phyloP scores from a whole-genome alignment of 179 eudicot genomes.

The Silene noctiflora region DNA sequence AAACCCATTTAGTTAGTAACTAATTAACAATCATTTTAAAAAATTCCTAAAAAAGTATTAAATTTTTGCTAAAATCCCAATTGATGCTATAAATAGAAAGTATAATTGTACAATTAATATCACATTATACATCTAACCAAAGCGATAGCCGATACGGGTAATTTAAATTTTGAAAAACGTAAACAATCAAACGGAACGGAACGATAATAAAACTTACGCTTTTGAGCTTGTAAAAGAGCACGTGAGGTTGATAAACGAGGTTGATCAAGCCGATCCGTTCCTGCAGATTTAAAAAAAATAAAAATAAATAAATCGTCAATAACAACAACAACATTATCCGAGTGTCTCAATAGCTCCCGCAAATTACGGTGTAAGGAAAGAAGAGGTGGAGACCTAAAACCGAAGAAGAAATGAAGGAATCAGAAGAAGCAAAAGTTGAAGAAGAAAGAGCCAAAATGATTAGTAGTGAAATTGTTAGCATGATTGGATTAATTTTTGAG shows the following conservation, averaged over 20 bases:
- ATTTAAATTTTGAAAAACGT: too few species aligned
- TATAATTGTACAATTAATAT: background rate
- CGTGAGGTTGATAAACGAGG: conserved; percentile 12
- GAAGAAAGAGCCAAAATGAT: background rate
- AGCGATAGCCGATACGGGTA: background rate
- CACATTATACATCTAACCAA: too few species aligned
- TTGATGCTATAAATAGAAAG: background rate
- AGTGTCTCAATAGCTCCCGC: too few species aligned
- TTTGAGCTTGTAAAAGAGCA: conserved; percentile 25
- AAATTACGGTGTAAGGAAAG: background rate
- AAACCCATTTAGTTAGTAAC: background rate
- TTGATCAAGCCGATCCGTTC: background rate
- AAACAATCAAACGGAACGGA: background rate
- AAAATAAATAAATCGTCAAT: too few species aligned
- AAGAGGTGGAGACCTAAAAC: background rate
- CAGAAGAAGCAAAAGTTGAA: background rate
- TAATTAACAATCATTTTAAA: too few species aligned
- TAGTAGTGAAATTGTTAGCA: background rate
- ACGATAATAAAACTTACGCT: conserved; percentile 2
- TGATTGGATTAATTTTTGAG: background rate
- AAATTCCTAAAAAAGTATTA: too few species aligned
- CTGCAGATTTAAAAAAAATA: background rate
- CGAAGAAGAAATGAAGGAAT: background rate
- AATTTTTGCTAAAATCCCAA: background rate
- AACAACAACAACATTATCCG: too few species aligned